A percentile compares a stretch with the other conserved stretches of the same genome.
phyloP scores from a whole-genome alignment of 2,329 filamentous ascomycete species.

The Colletotrichum musicola region DNA sequence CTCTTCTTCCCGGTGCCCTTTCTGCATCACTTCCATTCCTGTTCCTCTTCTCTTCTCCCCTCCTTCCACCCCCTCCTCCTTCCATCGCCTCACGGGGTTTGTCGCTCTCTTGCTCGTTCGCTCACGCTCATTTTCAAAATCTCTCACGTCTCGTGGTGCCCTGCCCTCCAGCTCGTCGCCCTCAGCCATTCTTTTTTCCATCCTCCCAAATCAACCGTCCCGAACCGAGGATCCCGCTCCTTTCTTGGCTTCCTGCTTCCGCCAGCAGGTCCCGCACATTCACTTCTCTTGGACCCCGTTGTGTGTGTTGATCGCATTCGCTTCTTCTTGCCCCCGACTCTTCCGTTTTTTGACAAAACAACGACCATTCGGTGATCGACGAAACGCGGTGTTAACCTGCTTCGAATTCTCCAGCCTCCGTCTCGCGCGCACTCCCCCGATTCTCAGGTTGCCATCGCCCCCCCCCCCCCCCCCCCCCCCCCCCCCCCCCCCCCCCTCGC shows the following conservation, averaged over 20 bases:
- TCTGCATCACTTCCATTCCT: slow-evolving; percentile 38
- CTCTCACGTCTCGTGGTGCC: slow-evolving; percentile 7
- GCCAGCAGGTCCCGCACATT: slow-evolving; percentile 26
- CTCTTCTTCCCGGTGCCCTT: slow-evolving; percentile 24
- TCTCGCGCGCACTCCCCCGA: not conserved
- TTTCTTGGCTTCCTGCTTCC: slow-evolving; percentile 33
- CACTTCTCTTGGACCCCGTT: slow-evolving; percentile 33
- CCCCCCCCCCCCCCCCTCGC: too few relatives aligned
- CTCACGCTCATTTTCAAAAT: slow-evolving; percentile 19
- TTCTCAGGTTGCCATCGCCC: not conserved
- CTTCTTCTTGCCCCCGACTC: slow-evolving; percentile 23
- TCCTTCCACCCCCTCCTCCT: slow-evolving; percentile 34
- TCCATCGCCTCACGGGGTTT: slow-evolving; percentile 36
- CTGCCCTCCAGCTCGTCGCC: slow-evolving; percentile 23
- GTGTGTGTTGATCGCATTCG: slow-evolving; percentile 41
- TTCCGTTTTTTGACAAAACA: slow-evolving; percentile 7
- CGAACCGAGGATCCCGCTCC: slow-evolving; percentile 27
- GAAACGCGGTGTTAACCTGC: slow-evolving; percentile 3
- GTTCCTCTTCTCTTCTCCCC: slow-evolving; percentile 29
- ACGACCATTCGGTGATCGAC: slow-evolving; percentile 15
- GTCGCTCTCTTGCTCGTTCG: slow-evolving; percentile 29
- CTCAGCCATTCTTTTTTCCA: slow-evolving; percentile 36
- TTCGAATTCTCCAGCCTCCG: slow-evolving; percentile 6
- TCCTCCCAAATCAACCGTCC: slow-evolving; percentile 3
- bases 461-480: too few relatives aligned